A percentile compares a stretch with the other conserved stretches of the same genome.
phyloP scores from a whole-genome alignment of 2,329 filamentous ascomycete species.

The Exophiala phaeomuriformis region DNA sequence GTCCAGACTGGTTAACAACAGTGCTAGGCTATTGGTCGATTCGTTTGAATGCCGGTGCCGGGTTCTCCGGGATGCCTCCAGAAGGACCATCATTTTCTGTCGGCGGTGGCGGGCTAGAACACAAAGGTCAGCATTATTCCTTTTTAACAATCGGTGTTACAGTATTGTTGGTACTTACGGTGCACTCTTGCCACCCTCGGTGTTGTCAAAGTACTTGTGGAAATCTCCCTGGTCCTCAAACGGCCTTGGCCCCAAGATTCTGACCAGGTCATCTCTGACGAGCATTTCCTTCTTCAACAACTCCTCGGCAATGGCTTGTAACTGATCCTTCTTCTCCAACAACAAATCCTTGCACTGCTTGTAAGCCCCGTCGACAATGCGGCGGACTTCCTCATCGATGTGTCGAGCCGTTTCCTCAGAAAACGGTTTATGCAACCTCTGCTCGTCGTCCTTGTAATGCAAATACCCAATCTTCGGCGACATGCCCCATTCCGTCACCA shows the following conservation, averaged over 20 bases:
- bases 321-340: conserved; percentile 75
- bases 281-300: conserved; percentile 86
- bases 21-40: conserved; percentile 8
- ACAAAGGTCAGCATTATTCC: neutral
- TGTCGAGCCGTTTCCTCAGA: conserved; percentile 86
- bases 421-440: conserved; percentile 87
- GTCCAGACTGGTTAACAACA: too few relatives aligned
- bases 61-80: conserved; percentile 22
- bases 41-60: conserved; percentile 25
- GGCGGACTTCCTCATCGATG: conserved; percentile 84
- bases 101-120: conserved; percentile 24
- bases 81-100: conserved; percentile 20
- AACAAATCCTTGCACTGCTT: conserved; percentile 80
- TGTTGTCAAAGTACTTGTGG: conserved; percentile 77
- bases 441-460: conserved; percentile 77
- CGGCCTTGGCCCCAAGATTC: conserved; percentile 74
- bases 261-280: conserved; percentile 70
- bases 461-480: conserved; percentile 86
- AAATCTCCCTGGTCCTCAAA: conserved; percentile 85
- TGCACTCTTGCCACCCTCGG: conserved; percentile 43
- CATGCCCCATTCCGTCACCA: conserved; percentile 99
- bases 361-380: conserved; percentile 89
- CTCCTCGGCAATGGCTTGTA: conserved; percentile 88
- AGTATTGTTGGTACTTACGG: conserved; percentile 33
- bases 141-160: too few relatives aligned